These are phyloP conservation scores for Ceratocystis colombiana DNA, from an alignment of 2,329 filamentous ascomycete genomes.

Conservation along the genomic window DNA sequence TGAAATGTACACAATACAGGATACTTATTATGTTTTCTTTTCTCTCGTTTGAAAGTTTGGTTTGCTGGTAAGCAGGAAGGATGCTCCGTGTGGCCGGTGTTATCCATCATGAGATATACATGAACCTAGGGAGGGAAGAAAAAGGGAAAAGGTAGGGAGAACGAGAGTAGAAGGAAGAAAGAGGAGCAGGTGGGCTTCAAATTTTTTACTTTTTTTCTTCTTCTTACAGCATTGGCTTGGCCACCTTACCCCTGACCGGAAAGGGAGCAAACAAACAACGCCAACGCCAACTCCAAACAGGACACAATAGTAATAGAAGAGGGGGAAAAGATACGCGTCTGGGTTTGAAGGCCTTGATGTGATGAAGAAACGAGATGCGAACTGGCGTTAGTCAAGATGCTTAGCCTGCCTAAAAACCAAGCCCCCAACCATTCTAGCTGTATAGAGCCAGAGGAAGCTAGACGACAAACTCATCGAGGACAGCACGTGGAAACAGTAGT, in stretches of 20 bases:
- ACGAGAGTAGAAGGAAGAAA: background rate
- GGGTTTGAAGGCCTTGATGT: background rate
- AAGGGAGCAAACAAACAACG: background rate
- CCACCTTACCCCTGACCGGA: background rate
- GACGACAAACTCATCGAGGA: background rate
- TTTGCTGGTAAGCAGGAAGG: background rate
- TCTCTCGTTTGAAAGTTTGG: background rate
- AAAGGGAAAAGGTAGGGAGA: background rate
- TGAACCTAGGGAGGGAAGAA: background rate
- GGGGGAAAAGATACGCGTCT: background rate
- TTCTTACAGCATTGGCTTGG: background rate
- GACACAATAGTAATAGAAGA: background rate
- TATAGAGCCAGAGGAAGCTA: background rate
- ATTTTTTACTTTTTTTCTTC: too few species aligned
- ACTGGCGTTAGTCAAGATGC: background rate
- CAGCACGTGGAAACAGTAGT: conserved; percentile 7
- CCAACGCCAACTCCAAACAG: background rate
- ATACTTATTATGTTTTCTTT: background rate
- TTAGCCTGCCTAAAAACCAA: background rate
- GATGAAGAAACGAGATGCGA: background rate
- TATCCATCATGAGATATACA: conserved; percentile 1
- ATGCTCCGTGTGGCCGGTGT: background rate
- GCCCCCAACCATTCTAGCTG: background rate
- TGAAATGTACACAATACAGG: background rate
- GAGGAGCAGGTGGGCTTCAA: background rate